Conservation (phyloP, 1,284 basidiomycete species). For the Wolfiporia cocos region DNA sequence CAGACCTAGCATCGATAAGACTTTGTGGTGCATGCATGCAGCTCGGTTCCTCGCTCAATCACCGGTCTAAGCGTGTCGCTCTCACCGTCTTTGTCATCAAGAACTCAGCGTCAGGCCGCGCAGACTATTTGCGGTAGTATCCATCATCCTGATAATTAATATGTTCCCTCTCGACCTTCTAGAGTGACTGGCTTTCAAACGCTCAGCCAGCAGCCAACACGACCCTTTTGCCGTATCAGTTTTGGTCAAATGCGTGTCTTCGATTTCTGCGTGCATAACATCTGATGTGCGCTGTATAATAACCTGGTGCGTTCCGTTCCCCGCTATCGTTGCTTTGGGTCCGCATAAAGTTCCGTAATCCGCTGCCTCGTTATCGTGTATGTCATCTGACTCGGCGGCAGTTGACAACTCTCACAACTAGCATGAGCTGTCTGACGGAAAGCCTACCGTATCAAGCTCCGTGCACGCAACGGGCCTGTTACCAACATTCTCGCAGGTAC, state of each 20-base stretch:
- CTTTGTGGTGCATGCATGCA: no score
- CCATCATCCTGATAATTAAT: no score
- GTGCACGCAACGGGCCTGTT: no score
- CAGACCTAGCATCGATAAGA: no score
- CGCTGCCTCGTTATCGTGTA: conserved; percentile 26
- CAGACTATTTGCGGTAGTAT: no score
- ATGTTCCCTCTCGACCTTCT: neutral
- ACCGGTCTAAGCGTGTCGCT: no score
- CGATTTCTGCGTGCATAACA: neutral
- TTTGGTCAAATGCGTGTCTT: neutral
- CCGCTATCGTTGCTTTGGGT: conserved; percentile 14
- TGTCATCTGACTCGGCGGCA: conserved; percentile 25
- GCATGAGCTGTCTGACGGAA: neutral
- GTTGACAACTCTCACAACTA: conserved; percentile 3
- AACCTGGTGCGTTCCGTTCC: neutral
- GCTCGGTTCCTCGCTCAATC: no score
- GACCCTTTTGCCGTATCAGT: neutral
- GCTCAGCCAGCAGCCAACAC: no score
- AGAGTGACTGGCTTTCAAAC: no score
- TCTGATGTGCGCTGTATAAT: neutral
- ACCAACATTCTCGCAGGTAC: no score
- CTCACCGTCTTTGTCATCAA: no score
- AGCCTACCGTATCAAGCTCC: conserved; percentile 10
- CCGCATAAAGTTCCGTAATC: conserved; percentile 16
- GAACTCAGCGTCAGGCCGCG: no score